These are phyloP conservation scores for Claviceps arundinis DNA, from an alignment of 2,329 filamentous ascomycete genomes.

Conservation along the genomic window DNA sequence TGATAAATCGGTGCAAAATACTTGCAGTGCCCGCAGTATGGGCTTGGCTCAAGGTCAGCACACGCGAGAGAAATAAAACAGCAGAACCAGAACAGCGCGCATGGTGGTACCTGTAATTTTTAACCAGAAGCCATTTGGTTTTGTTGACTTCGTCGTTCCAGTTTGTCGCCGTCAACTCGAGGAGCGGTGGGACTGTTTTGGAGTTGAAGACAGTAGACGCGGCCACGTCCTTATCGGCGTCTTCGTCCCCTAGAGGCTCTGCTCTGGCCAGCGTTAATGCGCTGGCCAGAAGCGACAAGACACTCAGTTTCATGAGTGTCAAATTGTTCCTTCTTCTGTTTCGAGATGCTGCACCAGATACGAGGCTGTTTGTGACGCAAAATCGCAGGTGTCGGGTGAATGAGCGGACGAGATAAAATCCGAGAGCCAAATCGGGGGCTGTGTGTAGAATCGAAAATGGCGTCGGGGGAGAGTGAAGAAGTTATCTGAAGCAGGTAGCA, in stretches of 20 bases:
- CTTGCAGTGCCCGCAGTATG: conserved; percentile 59
- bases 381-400: not conserved
- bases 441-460: not conserved
- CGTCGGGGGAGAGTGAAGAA: not conserved
- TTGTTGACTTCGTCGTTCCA: conserved; percentile 43
- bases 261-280: conserved; percentile 20
- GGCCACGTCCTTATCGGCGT: conserved; percentile 15
- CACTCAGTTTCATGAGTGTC: conserved; percentile 19
- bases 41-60: conserved; percentile 25
- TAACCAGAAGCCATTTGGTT: conserved; percentile 40
- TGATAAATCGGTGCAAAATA: conserved; percentile 75
- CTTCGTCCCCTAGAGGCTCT: conserved; percentile 22
- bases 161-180: conserved; percentile 44
- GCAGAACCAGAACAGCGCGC: not conserved
- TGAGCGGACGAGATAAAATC: not conserved
- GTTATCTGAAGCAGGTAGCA: not conserved
- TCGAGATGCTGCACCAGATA: not conserved
- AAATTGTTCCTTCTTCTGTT: conserved; percentile 2
- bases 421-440: not conserved
- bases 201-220: conserved; percentile 50
- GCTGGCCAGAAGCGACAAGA: conserved; percentile 33
- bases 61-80: conserved; percentile 9
- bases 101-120: conserved; percentile 52
- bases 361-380: not conserved
- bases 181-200: conserved; percentile 50